These are phyloP conservation scores for Fusarium musae DNA, from an alignment of 2,329 filamentous ascomycete genomes.

Conservation along the genomic window DNA sequence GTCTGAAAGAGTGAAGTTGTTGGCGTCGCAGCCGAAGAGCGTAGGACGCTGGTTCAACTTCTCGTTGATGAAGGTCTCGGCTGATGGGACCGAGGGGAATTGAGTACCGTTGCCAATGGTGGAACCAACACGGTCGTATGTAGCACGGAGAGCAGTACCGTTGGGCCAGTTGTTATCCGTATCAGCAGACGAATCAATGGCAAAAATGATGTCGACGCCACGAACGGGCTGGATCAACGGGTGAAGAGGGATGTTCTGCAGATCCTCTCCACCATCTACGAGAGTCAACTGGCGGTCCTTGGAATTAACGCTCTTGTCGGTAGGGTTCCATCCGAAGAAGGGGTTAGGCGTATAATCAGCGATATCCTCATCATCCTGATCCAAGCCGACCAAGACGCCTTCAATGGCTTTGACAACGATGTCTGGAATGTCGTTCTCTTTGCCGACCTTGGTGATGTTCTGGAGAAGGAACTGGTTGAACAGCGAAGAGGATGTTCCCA, in stretches of 20 bases:
- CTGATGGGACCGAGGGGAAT: conserved; percentile 69
- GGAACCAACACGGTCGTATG: conserved; percentile 63
- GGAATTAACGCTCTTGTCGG: conserved; percentile 54
- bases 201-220: conserved; percentile 70
- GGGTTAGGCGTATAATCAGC: conserved; percentile 75
- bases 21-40: conserved; percentile 73
- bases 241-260: conserved; percentile 82
- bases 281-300: conserved; percentile 69
- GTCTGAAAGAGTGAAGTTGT: conserved; percentile 51
- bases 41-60: conserved; percentile 70
- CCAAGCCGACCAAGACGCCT: conserved; percentile 64
- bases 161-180: conserved; percentile 68
- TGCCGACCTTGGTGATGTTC: conserved; percentile 56
- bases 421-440: conserved; percentile 59
- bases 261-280: conserved; percentile 83
- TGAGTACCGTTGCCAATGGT: conserved; percentile 62
- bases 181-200: conserved; percentile 72
- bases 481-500: conserved; percentile 83
- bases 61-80: conserved; percentile 65
- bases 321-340: conserved; percentile 61
- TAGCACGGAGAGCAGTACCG: conserved; percentile 67
- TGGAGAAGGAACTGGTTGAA: conserved; percentile 77
- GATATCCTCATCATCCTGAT: conserved; percentile 75
- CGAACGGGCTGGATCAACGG: conserved; percentile 64
- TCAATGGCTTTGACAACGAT: conserved; percentile 57